Evolutionary conservation across 371 early-diverging fungal genomes (phyloP).

Genomic region (Entomophthora muscae): DNA sequence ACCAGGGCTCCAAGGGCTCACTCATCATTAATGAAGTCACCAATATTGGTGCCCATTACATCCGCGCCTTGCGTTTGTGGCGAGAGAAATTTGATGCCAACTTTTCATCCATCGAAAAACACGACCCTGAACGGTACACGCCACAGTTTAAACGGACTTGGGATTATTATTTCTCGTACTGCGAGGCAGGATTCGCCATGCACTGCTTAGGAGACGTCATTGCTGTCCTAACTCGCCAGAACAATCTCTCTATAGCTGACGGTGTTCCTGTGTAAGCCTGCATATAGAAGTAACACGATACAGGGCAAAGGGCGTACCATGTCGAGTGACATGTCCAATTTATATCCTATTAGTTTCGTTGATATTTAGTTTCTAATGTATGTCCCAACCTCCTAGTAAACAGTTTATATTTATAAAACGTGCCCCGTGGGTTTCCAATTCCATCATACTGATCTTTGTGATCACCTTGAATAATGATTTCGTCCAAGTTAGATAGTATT

Average conservation of each 20-base stretch:
- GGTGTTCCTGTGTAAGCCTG: constrained; percentile 7
- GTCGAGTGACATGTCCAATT: too few species aligned
- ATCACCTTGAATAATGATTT: too few species aligned
- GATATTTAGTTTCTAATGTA: too few species aligned
- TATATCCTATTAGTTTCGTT: too few species aligned
- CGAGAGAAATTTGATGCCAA: constrained; percentile 23
- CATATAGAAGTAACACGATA: not conserved
- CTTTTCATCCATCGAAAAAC: not conserved
- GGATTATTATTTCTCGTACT: constrained; percentile 46
- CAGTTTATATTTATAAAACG: too few species aligned
- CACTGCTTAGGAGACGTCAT: constrained; percentile 28
- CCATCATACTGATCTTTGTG: too few species aligned
- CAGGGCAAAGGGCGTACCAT: too few species aligned
- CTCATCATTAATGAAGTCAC: constrained; percentile 30
- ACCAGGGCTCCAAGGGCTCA: constrained; percentile 24
- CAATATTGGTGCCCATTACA: constrained; percentile 48
- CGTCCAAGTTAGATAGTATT: too few species aligned
- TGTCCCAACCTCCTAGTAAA: too few species aligned
- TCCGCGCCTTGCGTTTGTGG: constrained; percentile 41
- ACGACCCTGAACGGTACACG: constrained; percentile 14
- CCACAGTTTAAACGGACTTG: constrained; percentile 30
- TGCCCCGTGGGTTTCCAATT: too few species aligned
- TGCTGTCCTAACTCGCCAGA: constrained; percentile 12
- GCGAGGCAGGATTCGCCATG: constrained; percentile 45
- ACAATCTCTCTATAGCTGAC: constrained; percentile 7